Percentiles rank a stretch among this genome's conserved stretches.
These are phyloP conservation scores for Atalantia buxifolia DNA, from an alignment of 345 rosid genomes.

Conservation along the genomic window DNA sequence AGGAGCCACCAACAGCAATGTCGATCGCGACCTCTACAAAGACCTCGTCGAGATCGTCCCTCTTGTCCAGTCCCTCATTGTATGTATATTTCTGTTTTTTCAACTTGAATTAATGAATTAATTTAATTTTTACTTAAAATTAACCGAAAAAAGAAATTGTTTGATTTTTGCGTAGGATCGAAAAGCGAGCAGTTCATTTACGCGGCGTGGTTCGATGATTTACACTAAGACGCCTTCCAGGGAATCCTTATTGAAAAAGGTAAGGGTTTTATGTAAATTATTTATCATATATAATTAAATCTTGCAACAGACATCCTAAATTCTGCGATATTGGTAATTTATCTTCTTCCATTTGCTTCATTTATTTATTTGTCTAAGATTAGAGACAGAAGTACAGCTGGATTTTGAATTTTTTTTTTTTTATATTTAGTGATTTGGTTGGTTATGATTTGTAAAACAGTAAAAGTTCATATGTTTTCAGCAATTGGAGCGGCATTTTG, in stretches of 20 bases:
- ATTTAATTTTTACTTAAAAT: neutral
- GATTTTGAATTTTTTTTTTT: neutral
- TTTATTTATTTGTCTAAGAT: neutral
- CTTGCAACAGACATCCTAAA: neutral
- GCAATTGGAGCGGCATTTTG: neutral
- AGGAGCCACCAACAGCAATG: conserved; percentile 31
- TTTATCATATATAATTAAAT: neutral
- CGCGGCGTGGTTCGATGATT: conserved; percentile 73
- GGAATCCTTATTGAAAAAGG: conserved; percentile 60
- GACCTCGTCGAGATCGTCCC: conserved; percentile 92
- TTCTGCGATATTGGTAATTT: neutral
- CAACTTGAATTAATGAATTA: too few relatives aligned
- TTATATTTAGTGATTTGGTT: neutral
- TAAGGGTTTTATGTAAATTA: conserved; percentile 11
- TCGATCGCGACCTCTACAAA: conserved; percentile 74
- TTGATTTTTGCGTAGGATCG: conserved; percentile 47
- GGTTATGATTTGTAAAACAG: neutral
- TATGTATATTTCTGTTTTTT: conserved; percentile 17
- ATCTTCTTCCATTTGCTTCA: neutral
- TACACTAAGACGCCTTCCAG: conserved; percentile 98
- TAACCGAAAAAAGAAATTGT: neutral
- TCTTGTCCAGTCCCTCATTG: conserved; percentile 87
- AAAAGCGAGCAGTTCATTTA: conserved; percentile 76
- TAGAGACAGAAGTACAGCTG: neutral
- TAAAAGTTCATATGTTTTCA: neutral